Evolutionary conservation across 1,139 yeast species (phyloP).

Genomic region (Pichia sp.): DNA sequence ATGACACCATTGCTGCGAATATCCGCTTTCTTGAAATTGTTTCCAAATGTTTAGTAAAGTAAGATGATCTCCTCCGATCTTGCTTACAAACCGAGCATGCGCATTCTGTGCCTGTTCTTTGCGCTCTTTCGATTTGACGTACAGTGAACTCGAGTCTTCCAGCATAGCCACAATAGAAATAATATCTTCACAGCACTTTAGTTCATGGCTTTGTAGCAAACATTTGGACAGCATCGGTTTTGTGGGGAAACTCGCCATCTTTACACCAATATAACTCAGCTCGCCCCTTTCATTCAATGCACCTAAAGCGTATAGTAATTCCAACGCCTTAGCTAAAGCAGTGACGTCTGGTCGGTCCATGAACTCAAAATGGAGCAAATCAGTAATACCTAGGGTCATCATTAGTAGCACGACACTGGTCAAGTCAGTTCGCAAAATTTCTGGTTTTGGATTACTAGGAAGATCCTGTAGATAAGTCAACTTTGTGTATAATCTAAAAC

Average conservation of each 20-base stretch:
- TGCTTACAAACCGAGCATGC: constrained; percentile 79
- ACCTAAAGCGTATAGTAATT: constrained; percentile 74
- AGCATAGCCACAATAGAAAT: constrained; percentile 76
- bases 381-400: constrained; percentile 74
- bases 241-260: constrained; percentile 89
- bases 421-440: constrained; percentile 74
- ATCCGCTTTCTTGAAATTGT: constrained; percentile 71
- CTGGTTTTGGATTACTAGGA: constrained; percentile 78
- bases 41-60: constrained; percentile 84
- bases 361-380: constrained; percentile 76
- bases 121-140: constrained; percentile 79
- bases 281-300: constrained; percentile 78
- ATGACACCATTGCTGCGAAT: constrained; percentile 77
- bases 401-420: constrained; percentile 67
- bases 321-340: constrained; percentile 68
- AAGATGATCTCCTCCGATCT: constrained; percentile 92
- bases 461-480: constrained; percentile 77
- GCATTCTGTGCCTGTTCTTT: constrained; percentile 91
- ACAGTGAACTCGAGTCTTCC: constrained; percentile 78
- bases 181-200: constrained; percentile 81
- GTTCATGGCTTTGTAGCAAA: constrained; percentile 81
- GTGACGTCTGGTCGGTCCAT: constrained; percentile 79
- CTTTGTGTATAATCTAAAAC: constrained; percentile 82
- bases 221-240: constrained; percentile 87
- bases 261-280: constrained; percentile 69